Percentiles rank a stretch among this genome's conserved stretches.
phyloP scores from a whole-genome alignment of 2,329 filamentous ascomycete species.

The Plenodomus tracheiphilus region DNA sequence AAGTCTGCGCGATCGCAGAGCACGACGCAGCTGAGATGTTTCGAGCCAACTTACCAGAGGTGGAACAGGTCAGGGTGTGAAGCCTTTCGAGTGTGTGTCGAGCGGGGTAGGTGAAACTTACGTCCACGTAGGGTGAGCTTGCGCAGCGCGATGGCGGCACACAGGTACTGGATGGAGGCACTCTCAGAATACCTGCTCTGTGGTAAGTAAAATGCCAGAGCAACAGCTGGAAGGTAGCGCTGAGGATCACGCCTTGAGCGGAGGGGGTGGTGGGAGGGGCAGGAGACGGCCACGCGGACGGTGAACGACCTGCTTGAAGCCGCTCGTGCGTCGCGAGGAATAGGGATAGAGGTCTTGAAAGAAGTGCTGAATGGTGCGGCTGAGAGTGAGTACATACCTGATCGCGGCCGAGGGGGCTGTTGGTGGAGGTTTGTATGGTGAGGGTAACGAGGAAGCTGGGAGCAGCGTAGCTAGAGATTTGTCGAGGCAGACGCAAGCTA shows the following conservation, averaged over 20 bases:
- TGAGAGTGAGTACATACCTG: neutral
- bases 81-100: no score
- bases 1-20: neutral
- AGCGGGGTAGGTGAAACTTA: no score
- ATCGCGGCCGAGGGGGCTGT: neutral
- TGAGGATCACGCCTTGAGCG: neutral
- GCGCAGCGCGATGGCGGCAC: neutral
- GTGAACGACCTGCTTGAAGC: neutral
- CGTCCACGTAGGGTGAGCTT: neutral
- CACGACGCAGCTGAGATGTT: neutral
- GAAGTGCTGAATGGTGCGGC: neutral
- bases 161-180: no score
- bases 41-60: neutral
- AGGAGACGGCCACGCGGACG: neutral
- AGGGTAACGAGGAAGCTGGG: neutral
- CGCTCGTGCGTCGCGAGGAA: neutral
- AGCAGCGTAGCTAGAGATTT: neutral
- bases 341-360: neutral
- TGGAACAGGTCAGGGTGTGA: no score
- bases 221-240: neutral
- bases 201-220: neutral
- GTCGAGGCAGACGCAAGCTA: neutral
- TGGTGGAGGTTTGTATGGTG: no score
- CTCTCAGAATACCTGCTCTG: neutral
- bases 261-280: neutral